Base-by-base conservation (phyloP, 2,329 filamentous ascomycete species). In the Mycosphaerelloides madeirae region DNA sequence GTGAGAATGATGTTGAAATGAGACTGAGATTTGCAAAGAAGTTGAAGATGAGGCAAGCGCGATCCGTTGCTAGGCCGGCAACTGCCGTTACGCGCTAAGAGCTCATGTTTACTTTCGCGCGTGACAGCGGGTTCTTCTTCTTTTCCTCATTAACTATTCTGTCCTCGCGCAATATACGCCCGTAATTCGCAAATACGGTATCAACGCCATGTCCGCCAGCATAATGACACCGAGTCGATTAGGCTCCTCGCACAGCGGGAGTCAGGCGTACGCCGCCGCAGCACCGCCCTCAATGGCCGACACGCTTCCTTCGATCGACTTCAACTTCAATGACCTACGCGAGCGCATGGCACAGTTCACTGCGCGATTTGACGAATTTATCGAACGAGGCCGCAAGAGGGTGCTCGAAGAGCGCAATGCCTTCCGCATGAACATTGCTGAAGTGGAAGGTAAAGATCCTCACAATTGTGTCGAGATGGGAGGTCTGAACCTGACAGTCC, bases 311-410 rank as follows among this genome's bases (percentile, higher is more conserved):
- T 87, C 78, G 64, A 86, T 95, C 67, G 89, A 95, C 68, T 97
- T 98, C 66, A 89, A 89, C 46, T 97, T 97, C 67, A 90, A 97
- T 59, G 88, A 96, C 57, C 71, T 98, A 63, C 90, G 91, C 68
- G 88, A 91, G 61, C 86, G 89, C 68, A 97, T 98, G 93, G 79
- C 84, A 42, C 87, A 86, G 52, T 98, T 98, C 65, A 96, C 86
- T 0, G 78, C 81, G 7, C 85, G 81, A 57, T 98, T 98, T 59
- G 93, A 98, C 64, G 82, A 83, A 0, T 97, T 96, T 58, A 96
- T 98, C 52, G 91, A 95, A 62, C 83, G 87, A 53, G 89, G 90
- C 0, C 79, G 91, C 38, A 94, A 94, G 67, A 81, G 87, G 41
- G 87, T 97, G 0, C 67, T 97, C 6, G 89, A 96, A 60, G 90